Conservation (phyloP, 1,284 basidiomycete species). For the Ustilago loliicola region DNA sequence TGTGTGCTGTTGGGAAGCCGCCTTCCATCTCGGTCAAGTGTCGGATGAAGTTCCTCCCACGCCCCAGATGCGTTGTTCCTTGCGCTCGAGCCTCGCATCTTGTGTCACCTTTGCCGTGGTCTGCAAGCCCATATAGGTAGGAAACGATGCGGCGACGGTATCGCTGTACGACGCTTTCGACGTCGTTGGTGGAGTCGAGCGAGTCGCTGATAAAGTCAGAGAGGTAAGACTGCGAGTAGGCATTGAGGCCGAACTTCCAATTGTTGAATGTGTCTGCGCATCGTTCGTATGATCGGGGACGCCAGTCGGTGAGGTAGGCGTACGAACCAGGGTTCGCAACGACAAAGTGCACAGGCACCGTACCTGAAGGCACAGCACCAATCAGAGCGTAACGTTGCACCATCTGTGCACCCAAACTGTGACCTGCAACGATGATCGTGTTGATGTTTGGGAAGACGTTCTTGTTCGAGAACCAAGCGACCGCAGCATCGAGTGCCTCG, state of each 20-base stretch:
- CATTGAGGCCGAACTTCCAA: conserved; percentile 55
- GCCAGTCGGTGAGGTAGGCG: conserved; percentile 44
- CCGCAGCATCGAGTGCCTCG: conserved; percentile 48
- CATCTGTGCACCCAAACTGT: conserved; percentile 55
- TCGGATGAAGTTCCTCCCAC: conserved; percentile 48
- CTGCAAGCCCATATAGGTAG: conserved; percentile 49
- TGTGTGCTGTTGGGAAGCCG: conserved; percentile 38
- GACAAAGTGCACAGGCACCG: conserved; percentile 56
- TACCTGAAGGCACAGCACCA: conserved; percentile 43
- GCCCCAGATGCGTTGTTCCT: conserved; percentile 44
- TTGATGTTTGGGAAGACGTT: conserved; percentile 48
- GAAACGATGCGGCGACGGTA: conserved; percentile 47
- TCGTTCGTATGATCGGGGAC: conserved; percentile 30
- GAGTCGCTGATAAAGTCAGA: conserved; percentile 48
- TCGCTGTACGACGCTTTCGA: conserved; percentile 45
- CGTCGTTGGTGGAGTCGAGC: conserved; percentile 44
- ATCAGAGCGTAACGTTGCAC: conserved; percentile 56
- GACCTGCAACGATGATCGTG: conserved; percentile 56
- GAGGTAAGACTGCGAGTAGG: conserved; percentile 47
- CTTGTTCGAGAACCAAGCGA: conserved; percentile 47
- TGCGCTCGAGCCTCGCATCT: conserved; percentile 50
- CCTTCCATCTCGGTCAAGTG: conserved; percentile 40
- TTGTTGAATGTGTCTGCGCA: conserved; percentile 48
- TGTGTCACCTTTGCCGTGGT: conserved; percentile 47
- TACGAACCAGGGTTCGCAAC: conserved; percentile 58